Evolutionary conservation across 441 rosid species (phyloP).

Genomic region (Mallotus repandus): DNA sequence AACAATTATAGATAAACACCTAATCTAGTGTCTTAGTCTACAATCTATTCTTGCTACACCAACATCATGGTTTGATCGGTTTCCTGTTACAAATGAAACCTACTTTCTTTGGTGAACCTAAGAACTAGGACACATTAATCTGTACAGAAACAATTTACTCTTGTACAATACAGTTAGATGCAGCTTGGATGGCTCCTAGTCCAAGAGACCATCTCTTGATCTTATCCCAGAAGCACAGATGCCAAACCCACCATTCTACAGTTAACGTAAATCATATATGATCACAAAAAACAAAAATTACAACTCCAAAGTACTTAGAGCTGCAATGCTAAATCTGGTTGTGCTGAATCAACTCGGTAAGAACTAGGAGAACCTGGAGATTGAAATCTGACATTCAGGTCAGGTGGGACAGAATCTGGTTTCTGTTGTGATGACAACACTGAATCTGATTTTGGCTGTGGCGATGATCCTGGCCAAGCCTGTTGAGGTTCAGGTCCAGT

Average conservation of each 20-base stretch:
- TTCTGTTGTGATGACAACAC: constrained; percentile 23
- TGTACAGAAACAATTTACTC: constrained; percentile 46
- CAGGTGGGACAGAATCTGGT: constrained; percentile 36
- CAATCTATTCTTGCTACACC: constrained; percentile 17
- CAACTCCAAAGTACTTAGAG: constrained; percentile 34
- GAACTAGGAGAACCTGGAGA: constrained; percentile 43
- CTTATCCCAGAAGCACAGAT: constrained; percentile 4
- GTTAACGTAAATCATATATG: constrained; percentile 24
- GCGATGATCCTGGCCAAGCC: constrained; percentile 22
- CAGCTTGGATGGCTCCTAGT: constrained; percentile 30
- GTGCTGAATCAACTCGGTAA: constrained; percentile 36
- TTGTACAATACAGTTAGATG: constrained; percentile 33
- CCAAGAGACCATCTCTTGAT: constrained; percentile 19
- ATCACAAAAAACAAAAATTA: constrained; percentile 8
- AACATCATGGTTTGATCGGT: constrained; percentile 20
- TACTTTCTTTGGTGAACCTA: constrained; percentile 29
- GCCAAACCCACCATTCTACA: constrained; percentile 26
- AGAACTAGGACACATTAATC: constrained; percentile 35
- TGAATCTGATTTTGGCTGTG: constrained; percentile 24
- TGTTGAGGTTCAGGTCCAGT: constrained; percentile 15
- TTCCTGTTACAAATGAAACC: constrained; percentile 29
- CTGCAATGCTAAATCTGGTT: constrained; percentile 63
- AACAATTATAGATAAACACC: constrained; percentile 14
- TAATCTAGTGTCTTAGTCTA: constrained; percentile 16
- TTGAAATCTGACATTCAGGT: constrained; percentile 40